Base-by-base conservation (phyloP, 805 yeast genomes). In the Cyberlindnera maclurae region DNA sequence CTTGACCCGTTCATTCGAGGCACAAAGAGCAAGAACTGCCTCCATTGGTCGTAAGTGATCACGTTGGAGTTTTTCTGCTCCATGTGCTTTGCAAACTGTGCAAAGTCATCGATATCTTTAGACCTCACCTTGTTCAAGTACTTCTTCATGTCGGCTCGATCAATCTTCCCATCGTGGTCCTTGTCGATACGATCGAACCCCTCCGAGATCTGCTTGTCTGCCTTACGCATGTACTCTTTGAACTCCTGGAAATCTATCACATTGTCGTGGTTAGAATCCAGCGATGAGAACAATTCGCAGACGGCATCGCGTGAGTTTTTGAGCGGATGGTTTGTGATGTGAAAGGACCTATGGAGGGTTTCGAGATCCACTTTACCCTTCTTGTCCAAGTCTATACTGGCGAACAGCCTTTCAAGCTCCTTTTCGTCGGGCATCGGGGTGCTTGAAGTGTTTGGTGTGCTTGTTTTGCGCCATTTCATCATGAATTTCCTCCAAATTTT, bases 21-120 rank as follows among this genome's bases (percentile, higher is more conserved):
- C 64, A 93, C 80, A 50, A 90, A 75, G 36, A 89, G 59, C 20
- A 90, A 62, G 36, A 85, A 84, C 49, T 83, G 84, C 47, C 95
- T 69, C 75, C 94, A 93, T 50, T 90, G 90, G 37, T 87, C 87
- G 54, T 76, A 85, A 0, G 93, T 79, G 31, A 90, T 78, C 47
- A 68, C 74, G 1, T 93, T 90, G 40, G 61, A 42, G 61, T 59
- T 57, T 58, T 59, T 57, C 78, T 88, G 34, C 79, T 39, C 49
- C 22, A 46, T 29, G 44, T 41, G 66, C 70, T 27, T 65, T 54
- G 64, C 81, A 80, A 42, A 86, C 65, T 61, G 59, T 40, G 76
- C 76, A 29, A 82, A 63, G 45, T 74, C 74, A 12, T 67, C 75
- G 15, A 42, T 13, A 22, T 45, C 68, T 11, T 85, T 77, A 15